These are phyloP conservation scores for Hamamelis virginiana DNA, from an alignment of 164 flowering plant species.

Conservation along the genomic window DNA sequence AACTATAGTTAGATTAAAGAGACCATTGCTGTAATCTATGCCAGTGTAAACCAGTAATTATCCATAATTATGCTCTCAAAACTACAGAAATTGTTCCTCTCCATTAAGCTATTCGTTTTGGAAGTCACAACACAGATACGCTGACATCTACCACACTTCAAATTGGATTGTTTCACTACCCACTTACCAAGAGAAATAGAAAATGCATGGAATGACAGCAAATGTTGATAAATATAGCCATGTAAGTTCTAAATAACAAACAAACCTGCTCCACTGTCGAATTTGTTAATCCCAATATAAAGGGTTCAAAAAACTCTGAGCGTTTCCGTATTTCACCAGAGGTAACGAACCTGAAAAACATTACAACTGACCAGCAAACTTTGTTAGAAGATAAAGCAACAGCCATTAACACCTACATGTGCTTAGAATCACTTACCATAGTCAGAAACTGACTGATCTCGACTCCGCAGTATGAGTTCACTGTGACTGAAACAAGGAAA, in stretches of 20 bases:
- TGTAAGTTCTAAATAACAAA: background rate
- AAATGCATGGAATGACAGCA: background rate
- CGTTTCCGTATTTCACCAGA: conserved; percentile 88
- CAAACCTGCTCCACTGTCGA: conserved; percentile 86
- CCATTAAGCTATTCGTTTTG: too few relatives aligned
- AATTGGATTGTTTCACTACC: background rate
- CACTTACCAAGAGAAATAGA: background rate
- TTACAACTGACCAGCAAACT: conserved; percentile 65
- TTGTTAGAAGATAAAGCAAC: conserved; percentile 20
- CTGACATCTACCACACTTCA: too few relatives aligned
- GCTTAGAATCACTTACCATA: conserved; percentile 58
- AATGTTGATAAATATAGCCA: background rate
- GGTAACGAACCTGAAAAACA: conserved; percentile 98
- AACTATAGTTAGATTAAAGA: too few relatives aligned
- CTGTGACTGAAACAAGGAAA: conserved; percentile 58
- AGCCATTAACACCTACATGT: background rate
- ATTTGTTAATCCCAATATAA: conserved; percentile 78
- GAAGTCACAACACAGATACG: too few relatives aligned
- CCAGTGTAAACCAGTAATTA: too few relatives aligned
- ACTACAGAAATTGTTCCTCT: too few relatives aligned
- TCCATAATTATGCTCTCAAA: too few relatives aligned
- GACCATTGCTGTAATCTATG: too few relatives aligned
- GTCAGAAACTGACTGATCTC: conserved; percentile 86
- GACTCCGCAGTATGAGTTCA: conserved; percentile 68
- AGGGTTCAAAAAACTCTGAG: conserved; percentile 90